These are phyloP conservation scores for Pseudotulostoma volvatum DNA, from an alignment of 495 filamentous ascomycete species.

Conservation along the genomic window DNA sequence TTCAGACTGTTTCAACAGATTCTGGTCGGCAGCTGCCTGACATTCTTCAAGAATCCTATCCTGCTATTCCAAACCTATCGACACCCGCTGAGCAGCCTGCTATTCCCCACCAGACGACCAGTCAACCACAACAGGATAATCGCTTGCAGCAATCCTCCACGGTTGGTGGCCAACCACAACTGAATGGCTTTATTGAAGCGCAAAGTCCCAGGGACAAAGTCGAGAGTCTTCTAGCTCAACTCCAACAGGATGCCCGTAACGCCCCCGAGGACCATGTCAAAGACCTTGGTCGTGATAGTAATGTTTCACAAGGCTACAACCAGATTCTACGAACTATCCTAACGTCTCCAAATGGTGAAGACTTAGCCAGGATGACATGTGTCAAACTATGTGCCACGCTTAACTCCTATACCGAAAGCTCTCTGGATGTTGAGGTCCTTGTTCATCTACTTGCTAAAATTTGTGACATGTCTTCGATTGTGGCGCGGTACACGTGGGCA, in stretches of 20 bases:
- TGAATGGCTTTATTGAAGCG: conserved; percentile 51
- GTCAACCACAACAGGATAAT: conserved; percentile 40
- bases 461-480: conserved; percentile 58
- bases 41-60: conserved; percentile 70
- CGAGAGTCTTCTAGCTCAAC: conserved; percentile 50
- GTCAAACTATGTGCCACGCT: conserved; percentile 55
- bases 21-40: conserved; percentile 48
- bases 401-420: conserved; percentile 40
- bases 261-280: conserved; percentile 52
- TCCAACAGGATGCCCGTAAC: conserved; percentile 46
- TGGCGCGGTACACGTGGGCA: conserved; percentile 53
- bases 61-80: conserved; percentile 54
- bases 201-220: conserved; percentile 46
- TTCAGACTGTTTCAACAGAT: conserved; percentile 41
- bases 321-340: conserved; percentile 35
- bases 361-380: conserved; percentile 48
- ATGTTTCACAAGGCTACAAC: conserved; percentile 47
- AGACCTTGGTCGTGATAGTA: conserved; percentile 48
- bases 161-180: conserved; percentile 34
- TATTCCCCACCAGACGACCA: conserved; percentile 49
- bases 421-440: conserved; percentile 65
- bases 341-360: conserved; percentile 40
- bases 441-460: conserved; percentile 66
- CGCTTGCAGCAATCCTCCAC: conserved; percentile 30
- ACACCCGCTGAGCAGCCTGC: conserved; percentile 71